Evolutionary conservation across 139 green algal species (phyloP), one percentile per base, ranked within the genome.

Genomic region (Penium margaritaceum): DNA sequence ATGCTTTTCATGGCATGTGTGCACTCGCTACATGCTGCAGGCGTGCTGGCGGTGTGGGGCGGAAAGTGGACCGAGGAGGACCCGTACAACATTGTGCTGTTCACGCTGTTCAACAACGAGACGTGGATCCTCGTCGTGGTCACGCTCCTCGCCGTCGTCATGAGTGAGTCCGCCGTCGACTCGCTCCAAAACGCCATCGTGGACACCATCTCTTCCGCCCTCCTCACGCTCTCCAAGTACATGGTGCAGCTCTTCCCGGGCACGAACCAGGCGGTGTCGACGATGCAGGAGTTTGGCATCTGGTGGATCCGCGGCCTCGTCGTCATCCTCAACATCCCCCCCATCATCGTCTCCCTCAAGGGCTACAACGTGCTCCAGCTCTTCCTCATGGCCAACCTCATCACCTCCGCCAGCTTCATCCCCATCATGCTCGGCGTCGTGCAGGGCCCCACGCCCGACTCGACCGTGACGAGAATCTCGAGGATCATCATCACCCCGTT

Each of bases 321-420:
- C n/a, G 19, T 92, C 6, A 0, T 87, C 5, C 80, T 95, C 63
- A 95, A 92, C 78, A 66, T 90, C 17, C 85, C 87, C 0, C 79
- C 89, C 24, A 86, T 92, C 5, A 44, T 91, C 30, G 70, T 88
- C 14, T 74, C 61, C 15, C 72, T 79, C 17, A 68, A 79, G 46
- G 75, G 74, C 37, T 87, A 84, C 44, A 81, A 76, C 21, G 80
- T 94, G 6, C 80, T 91, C 1, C 62, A 82, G 33, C 86, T 95
- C 14, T 95, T 92, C 79, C 82, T 95, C 1, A 74, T 95, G 1
- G 79, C 80, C 64, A 95, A 95, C 86, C 83, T 92, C 72, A 55
- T 95, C 1, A 89, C 79, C 74, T 83, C 78, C 68, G 90, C 83
- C 30, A 82, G 74, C 33, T 83, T 86, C 43, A 39, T 91, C n/a